These are phyloP conservation scores for Trichophyton verrucosum DNA, from an alignment of 2,329 filamentous ascomycete species.

Conservation along the genomic window DNA sequence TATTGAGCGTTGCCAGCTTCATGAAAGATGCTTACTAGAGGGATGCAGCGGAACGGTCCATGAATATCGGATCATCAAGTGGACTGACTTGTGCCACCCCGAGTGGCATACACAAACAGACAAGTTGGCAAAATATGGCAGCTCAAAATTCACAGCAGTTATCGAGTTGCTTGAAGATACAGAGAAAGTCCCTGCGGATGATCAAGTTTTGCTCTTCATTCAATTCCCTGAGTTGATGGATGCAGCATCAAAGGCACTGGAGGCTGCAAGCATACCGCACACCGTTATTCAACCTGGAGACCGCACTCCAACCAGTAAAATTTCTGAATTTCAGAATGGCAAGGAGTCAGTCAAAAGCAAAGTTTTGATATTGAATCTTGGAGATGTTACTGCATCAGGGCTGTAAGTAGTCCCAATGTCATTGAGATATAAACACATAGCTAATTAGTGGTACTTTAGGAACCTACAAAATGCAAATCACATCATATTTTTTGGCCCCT, in stretches of 20 bases:
- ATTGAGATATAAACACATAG: background rate
- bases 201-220: conserved; percentile 46
- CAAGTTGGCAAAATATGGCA: conserved; percentile 20
- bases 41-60: conserved; percentile 32
- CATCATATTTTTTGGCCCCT: conserved; percentile 49
- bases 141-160: conserved; percentile 39
- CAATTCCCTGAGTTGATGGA: conserved; percentile 39
- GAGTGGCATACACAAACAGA: conserved; percentile 14
- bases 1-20: conserved; percentile 14
- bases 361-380: conserved; percentile 47
- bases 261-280: conserved; percentile 21
- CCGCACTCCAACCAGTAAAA: conserved; percentile 21
- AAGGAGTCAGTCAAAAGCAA: conserved; percentile 27
- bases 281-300: conserved; percentile 27
- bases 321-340: conserved; percentile 32
- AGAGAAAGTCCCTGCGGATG: conserved; percentile 25
- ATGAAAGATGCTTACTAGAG: conserved; percentile 28
- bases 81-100: conserved; percentile 24
- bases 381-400: conserved; percentile 47
- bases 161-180: conserved; percentile 31
- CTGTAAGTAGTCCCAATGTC: conserved; percentile 34
- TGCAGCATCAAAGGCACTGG: conserved; percentile 22
- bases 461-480: conserved; percentile 55
- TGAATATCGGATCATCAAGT: conserved; percentile 31
- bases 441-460: conserved; percentile 20